phyloP scores from a whole-genome alignment of 2,329 filamentous ascomycete species.

The Hymenoscyphus fructigenus region DNA sequence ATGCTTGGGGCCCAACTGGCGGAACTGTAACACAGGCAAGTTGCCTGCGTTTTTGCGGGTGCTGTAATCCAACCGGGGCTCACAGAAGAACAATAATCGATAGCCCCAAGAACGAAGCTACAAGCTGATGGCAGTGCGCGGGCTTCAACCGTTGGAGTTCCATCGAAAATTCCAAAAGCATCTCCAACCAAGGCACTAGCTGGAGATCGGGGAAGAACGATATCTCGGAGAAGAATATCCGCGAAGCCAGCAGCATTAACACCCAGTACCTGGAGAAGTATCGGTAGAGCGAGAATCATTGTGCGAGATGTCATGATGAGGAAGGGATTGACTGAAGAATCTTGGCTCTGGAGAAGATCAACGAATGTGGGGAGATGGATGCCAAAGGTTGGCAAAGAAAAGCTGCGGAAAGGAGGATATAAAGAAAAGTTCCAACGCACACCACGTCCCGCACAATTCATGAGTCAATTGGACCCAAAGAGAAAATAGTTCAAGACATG shows the following conservation, averaged over 20 bases:
- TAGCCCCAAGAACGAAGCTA: not conserved
- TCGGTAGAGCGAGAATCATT: conserved; percentile 6
- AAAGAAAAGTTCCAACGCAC: conserved; percentile 4
- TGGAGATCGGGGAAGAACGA: conserved; percentile 11
- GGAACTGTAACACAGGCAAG: conserved; percentile 26
- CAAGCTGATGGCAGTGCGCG: conserved; percentile 14
- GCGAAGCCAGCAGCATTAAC: conserved; percentile 9
- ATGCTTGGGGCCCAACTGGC: conserved; percentile 16
- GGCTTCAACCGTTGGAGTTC: not conserved
- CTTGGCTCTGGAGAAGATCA: not conserved
- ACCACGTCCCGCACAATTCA: not conserved
- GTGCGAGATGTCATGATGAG: not conserved
- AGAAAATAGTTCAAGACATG: not conserved
- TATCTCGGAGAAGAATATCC: conserved; percentile 10
- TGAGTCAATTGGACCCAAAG: not conserved
- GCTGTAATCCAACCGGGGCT: conserved; percentile 18
- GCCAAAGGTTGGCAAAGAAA: not conserved
- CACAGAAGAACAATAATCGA: conserved; percentile 18
- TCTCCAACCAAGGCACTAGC: not conserved
- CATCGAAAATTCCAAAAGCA: not conserved
- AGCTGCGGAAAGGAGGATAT: not conserved
- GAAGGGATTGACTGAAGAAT: not conserved
- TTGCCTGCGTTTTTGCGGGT: conserved; percentile 15
- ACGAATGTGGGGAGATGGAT: not conserved
- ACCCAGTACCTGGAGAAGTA: conserved; percentile 7